Evolutionary conservation across 768 basidiomycete genomes (phyloP).

Genomic region (Leccinum rimulosum): DNA sequence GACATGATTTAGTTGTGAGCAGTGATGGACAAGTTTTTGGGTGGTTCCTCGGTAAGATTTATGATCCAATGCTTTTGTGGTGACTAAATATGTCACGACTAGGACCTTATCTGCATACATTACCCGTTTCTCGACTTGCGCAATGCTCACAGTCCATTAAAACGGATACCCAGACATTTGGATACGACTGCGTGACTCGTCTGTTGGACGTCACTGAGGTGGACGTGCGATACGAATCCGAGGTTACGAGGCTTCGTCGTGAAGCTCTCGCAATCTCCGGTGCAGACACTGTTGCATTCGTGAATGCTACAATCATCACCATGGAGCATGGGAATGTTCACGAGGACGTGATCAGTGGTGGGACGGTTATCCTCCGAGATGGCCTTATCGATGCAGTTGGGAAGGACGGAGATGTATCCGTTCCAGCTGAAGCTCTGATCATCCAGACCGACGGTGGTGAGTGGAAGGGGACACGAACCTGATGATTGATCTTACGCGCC

Average conservation of each 20-base stretch:
- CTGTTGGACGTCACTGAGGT: constrained; percentile 60
- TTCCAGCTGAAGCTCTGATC: constrained; percentile 41
- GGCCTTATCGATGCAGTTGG: constrained; percentile 58
- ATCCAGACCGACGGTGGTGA: constrained; percentile 64
- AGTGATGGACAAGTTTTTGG: constrained; percentile 63
- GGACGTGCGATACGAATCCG: constrained; percentile 56
- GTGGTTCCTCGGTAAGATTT: constrained; percentile 65
- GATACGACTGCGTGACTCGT: constrained; percentile 57
- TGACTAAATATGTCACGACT: not conserved
- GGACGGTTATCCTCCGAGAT: constrained; percentile 49
- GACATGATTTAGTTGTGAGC: constrained; percentile 66
- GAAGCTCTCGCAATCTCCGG: constrained; percentile 37
- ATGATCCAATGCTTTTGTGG: not conserved
- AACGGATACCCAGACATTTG: constrained; percentile 52
- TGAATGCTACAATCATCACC: constrained; percentile 68
- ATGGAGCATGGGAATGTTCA: constrained; percentile 56
- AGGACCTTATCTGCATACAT: constrained; percentile 42
- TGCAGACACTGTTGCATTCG: constrained; percentile 51
- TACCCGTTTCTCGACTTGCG: constrained; percentile 52
- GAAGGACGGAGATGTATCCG: constrained; percentile 28
- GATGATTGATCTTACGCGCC: not conserved
- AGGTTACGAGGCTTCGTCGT: constrained; percentile 54
- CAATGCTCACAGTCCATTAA: constrained; percentile 49
- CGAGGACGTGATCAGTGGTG: constrained; percentile 51
- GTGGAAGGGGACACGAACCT: constrained; percentile 7